Conservation (phyloP, 1,139 yeast species). For the Spencermartinsiella ligniputridi region DNA sequence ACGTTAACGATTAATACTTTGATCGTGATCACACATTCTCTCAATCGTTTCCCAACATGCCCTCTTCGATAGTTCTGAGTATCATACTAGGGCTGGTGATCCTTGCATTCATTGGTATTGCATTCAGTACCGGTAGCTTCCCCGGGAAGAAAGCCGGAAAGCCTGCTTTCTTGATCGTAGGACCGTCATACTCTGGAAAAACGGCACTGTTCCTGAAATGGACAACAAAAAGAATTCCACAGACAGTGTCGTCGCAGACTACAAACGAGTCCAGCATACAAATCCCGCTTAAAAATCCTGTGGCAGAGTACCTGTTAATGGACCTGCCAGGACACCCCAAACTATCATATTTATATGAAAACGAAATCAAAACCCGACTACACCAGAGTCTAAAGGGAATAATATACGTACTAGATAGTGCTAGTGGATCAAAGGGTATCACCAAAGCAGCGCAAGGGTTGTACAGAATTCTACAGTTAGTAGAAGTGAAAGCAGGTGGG, state of each 20-base stretch:
- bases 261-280: constrained; percentile 36
- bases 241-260: constrained; percentile 45
- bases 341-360: constrained; percentile 40
- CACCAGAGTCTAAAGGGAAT: constrained; percentile 51
- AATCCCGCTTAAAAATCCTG: constrained; percentile 32
- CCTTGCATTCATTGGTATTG: not conserved
- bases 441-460: constrained; percentile 32
- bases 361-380: constrained; percentile 18
- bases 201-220: constrained; percentile 53
- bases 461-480: constrained; percentile 27
- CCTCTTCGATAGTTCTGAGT: not conserved
- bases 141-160: constrained; percentile 18
- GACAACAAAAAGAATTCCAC: constrained; percentile 28
- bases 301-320: constrained; percentile 42
- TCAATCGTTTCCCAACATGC: too few relatives aligned
- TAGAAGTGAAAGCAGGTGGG: constrained; percentile 41
- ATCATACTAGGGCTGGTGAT: not conserved
- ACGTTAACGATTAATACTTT: too few relatives aligned
- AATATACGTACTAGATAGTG: constrained; percentile 55
- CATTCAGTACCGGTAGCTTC: not conserved
- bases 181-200: constrained; percentile 72
- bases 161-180: constrained; percentile 67
- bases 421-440: constrained; percentile 29
- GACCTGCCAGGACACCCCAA: constrained; percentile 89
- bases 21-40: too few relatives aligned